Evolutionary conservation across 1,284 basidiomycete species (phyloP), one percentile per base, ranked within the genome.

Genomic region (Phlebopus sp.): DNA sequence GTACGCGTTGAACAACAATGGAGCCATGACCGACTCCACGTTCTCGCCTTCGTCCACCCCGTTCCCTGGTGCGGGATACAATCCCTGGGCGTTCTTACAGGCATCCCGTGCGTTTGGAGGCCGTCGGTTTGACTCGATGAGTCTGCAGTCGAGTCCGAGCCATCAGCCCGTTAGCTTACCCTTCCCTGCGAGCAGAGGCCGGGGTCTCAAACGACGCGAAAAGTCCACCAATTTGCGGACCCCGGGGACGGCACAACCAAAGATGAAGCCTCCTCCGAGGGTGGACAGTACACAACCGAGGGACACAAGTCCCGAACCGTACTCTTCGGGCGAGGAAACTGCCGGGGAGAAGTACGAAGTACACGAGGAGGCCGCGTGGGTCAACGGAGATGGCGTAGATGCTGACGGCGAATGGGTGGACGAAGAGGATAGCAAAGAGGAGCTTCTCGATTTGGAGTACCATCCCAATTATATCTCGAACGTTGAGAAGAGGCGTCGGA

Each of bases 221-320:
- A 64, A 60, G 21, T 68, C 69, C n/a, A 35, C 47, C 10, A 71
- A 69, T 42, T 37, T 70, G 18, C 76, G 54, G 56, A 60, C 56
- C 51, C 61, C 64, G 45, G 59, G 47, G 31, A 55, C 35, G 55
- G 58, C 37, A 4, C 58, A 59, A 25, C 61, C 64, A 36, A 63
- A 77, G 42, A 59, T 69, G 14, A 79, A 79, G 59, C 79, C 79
- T 1, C 86, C 86, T 1, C 84, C 84, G 13, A 73, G 87, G 8
- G 86, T 89, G 8, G 84, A 87, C 55, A 89, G 86, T 56, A 90
- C 87, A 1, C 85, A 89, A 58, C 86, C 87, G 7, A 70, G 85
- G 42, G 86, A 89, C 54, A 89, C 86, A 14, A 88, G 81, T 55
- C 86, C 84, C 0, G 87, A 89, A 65, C 75, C 77, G 27, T 82